Conservation (phyloP, 768 basidiomycete species). For the Hygrophoropsis aurantiaca region DNA sequence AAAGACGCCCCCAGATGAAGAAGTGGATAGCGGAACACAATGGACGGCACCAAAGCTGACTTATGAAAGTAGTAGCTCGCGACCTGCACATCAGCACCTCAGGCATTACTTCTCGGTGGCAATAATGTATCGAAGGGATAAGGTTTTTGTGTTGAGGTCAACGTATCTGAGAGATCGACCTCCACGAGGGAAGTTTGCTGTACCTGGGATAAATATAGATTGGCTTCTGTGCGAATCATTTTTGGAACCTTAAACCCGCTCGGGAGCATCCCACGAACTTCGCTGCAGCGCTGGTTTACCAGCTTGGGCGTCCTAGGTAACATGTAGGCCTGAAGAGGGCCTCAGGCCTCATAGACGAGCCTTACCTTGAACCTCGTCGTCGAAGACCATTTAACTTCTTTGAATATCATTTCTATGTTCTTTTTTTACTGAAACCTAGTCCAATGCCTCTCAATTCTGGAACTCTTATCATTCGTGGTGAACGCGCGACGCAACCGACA, state of each 20-base stretch:
- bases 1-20: too few species aligned
- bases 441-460: background rate
- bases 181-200: too few species aligned
- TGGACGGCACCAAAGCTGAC: too few species aligned
- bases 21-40: too few species aligned
- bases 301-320: background rate
- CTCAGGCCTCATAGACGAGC: background rate
- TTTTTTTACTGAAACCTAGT: background rate
- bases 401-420: too few species aligned
- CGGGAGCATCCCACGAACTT: background rate
- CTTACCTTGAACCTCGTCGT: background rate
- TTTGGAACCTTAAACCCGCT: background rate
- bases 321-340: background rate
- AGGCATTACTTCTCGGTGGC: constrained; percentile 2
- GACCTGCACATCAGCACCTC: too few species aligned
- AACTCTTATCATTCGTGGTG: too few species aligned
- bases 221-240: background rate
- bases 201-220: background rate
- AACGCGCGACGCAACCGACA: background rate
- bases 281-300: background rate
- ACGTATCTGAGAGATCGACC: constrained; percentile 1
- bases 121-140: constrained; percentile 3
- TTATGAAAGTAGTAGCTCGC: too few species aligned
- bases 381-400: background rate
- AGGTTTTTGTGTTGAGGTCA: constrained; percentile 3